Base-by-base conservation (phyloP, 768 basidiomycete genomes). In the Lenzites betulinus region DNA sequence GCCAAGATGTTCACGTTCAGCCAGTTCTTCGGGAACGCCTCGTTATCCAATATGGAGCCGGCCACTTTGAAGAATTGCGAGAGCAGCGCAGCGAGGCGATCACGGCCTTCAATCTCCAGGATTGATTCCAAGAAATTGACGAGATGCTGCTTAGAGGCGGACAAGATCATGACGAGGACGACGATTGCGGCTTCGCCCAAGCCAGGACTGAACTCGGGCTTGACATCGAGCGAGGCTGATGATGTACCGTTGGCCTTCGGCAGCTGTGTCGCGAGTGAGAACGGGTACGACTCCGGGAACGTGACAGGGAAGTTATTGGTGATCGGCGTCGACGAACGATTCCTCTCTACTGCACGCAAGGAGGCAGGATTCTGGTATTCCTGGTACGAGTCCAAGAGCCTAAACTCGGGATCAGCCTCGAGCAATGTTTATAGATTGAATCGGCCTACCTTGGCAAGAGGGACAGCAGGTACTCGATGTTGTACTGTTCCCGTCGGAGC, bases 271-370 rank as follows among this genome's bases (percentile, higher is more conserved):
- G 93, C 68, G 20, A 98, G 79, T 7, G 93, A 88, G 73, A 97
- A 95, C 0, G 96, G 96, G 71, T 98, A 95, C 0, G 95, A 89
- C 64, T 94, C 90, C 0, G 96, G 96, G 75, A 98, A 98, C 1
- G 91, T 89, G 44, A 92, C 86, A 0, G 94, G 95, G 2, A 82
- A 71, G 1, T 78, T 70, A 22, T 86, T 75, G 49, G 86, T 83
- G 26, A 79, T 75, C 2, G 88, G 86, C 2, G 83, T 79, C 1
- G 74, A 78, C 0, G 88, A 81, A 48, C 82, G 83, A 26, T 81
- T 83, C 43, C 83, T 85, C 67, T 90, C 88, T 46, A 98, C 82
- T 1, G 87, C 85, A 54, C 82, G 83, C 41, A 80, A 81, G 20
- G 89, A 90, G 0, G 79, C 82, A 0, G 86, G 78, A 64, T 75